Evolutionary conservation across 257 asterid species (phyloP).

Genomic region (Plantago elongata): DNA sequence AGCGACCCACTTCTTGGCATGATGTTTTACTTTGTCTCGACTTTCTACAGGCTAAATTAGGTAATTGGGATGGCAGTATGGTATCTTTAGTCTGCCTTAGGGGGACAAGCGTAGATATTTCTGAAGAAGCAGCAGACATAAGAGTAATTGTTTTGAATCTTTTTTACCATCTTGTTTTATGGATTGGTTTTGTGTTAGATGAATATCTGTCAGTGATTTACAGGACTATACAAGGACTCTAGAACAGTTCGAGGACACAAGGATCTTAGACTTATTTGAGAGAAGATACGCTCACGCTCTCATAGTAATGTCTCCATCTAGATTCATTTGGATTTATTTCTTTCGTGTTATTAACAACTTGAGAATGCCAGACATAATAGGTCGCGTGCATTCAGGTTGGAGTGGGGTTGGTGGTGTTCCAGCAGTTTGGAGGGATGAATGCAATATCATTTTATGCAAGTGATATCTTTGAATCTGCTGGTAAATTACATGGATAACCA

Average conservation of each 20-base stretch:
- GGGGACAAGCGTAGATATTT: constrained; percentile 46
- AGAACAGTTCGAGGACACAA: constrained; percentile 43
- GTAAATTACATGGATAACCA: constrained; percentile 27
- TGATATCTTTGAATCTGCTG: constrained; percentile 74
- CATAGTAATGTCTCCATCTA: constrained; percentile 35
- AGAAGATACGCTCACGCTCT: constrained; percentile 71
- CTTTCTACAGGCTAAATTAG: constrained; percentile 58
- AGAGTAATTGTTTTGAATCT: constrained; percentile 30
- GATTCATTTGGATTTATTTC: not conserved
- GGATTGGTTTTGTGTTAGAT: not conserved
- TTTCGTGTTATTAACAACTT: not conserved
- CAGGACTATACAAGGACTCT: constrained; percentile 66
- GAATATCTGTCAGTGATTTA: constrained; percentile 1
- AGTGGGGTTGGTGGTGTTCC: constrained; percentile 84
- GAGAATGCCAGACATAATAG: not conserved
- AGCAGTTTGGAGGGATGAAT: constrained; percentile 85
- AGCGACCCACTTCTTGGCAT: not conserved
- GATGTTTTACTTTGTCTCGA: constrained; percentile 1
- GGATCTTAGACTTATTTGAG: constrained; percentile 63
- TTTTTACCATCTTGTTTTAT: not conserved
- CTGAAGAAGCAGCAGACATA: constrained; percentile 71
- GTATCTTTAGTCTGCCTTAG: constrained; percentile 59
- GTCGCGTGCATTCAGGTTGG: constrained; percentile 52
- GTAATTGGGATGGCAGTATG: constrained; percentile 56
- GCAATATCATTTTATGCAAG: constrained; percentile 88